Evolutionary conservation across 2,329 filamentous ascomycete genomes (phyloP), one percentile per base, ranked within the genome.

Genomic region (Thelonectria rubi): DNA sequence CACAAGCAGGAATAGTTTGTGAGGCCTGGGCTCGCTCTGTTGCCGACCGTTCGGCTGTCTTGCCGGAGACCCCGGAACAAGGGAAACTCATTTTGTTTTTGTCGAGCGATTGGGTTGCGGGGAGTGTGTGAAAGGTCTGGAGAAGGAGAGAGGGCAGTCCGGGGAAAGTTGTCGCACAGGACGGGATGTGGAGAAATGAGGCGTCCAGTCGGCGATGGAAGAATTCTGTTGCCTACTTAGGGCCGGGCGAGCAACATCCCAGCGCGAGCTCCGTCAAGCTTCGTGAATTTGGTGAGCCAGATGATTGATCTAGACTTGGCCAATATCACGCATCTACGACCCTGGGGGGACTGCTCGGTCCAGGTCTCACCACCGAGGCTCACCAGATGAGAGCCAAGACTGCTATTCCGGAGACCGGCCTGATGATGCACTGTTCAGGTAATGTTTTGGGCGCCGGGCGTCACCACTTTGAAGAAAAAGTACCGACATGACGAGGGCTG

Each of bases 171-270:
- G 40, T 21, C 5, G 40, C 42, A 15, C 26, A 46, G 20, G 10
- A 34, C 37, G 12, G 12, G 40, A 14, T 24, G 54, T 62, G 53
- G 59, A 48, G 54, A 43, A n/a, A 39, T 20, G 49, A 39, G 53
- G 55, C 49, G 43, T 46, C 60, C 60, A 63, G 50, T 63, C 46
- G 48, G 20, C 39, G 17, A 14, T 18, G 3, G n/a, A 47, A 56
- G 47, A 63, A 63, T 63, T 39, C 56, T 51, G 60, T 32, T 63
- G 60, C 60, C 60, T 63, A 34, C 49, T 17, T n/a, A n/a, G n/a
- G 26, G 4, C 26, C 26, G 26, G 26, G 26, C 26, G 26, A 30
- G 26, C 26, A n/a, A 30, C 26, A 30, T 30, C 26, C 26, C 10
- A 30, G 26, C 26, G 26, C 26, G 26, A 30, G 53, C 45, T 49